Percentiles rank a stretch among this genome's conserved stretches.
Conservation (phyloP, 495 filamentous ascomycete genomes). For the Parathielavia appendiculata region DNA sequence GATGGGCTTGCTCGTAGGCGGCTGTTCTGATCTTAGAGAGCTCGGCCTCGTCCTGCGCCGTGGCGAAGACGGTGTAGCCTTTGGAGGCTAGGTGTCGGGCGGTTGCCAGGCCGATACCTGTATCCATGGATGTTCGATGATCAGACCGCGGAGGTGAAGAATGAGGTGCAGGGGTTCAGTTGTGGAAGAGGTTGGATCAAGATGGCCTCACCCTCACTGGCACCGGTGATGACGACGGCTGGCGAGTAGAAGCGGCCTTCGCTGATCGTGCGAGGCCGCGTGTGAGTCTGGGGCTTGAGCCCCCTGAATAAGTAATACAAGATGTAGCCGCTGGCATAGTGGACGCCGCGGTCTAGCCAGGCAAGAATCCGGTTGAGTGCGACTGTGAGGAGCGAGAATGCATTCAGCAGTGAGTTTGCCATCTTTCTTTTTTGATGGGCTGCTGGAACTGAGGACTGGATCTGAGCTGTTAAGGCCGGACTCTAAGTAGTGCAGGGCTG, state of each 20-base stretch:
- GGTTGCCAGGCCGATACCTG: not conserved
- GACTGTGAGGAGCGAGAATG: not conserved
- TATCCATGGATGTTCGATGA: not conserved
- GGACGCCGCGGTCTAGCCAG: not conserved
- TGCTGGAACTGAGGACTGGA: too few species aligned
- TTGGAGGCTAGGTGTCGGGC: not conserved
- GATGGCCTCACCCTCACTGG: not conserved
- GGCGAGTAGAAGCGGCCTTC: not conserved
- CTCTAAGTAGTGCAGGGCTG: too few species aligned
- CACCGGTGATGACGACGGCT: not conserved
- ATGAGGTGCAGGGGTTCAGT: not conserved
- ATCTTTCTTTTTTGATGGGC: not conserved
- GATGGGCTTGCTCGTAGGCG: not conserved
- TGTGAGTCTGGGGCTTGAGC: not conserved
- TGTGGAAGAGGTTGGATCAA: not conserved
- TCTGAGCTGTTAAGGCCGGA: too few species aligned
- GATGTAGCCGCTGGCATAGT: not conserved
- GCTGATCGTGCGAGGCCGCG: not conserved
- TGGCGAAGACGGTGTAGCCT: conserved; percentile 1
- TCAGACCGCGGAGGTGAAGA: too few species aligned
- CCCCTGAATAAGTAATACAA: not conserved
- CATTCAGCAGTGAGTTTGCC: not conserved
- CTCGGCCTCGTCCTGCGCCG: not conserved
- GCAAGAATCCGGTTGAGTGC: not conserved
- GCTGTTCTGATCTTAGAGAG: not conserved